A percentile compares a stretch with the other conserved stretches of the same genome.
Conservation (phyloP, 768 basidiomycete genomes). For the Cystofilobasidium macerans region DNA sequence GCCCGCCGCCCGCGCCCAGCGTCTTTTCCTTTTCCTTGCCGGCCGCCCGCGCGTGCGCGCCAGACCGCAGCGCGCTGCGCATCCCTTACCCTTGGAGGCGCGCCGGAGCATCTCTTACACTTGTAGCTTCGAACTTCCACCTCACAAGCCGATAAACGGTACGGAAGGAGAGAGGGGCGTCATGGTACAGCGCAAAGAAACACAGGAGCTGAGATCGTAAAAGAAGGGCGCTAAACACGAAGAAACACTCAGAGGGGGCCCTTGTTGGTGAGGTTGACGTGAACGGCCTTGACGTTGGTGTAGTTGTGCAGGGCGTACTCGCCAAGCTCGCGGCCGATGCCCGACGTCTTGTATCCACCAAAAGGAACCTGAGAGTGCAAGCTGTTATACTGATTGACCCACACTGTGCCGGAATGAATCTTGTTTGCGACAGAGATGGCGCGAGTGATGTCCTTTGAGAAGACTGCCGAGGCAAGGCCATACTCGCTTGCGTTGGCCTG, state of each 20-base stretch:
- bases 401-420: conserved; percentile 62
- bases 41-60: no score
- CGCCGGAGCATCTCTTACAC: no score
- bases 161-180: no score
- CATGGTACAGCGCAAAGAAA: no score
- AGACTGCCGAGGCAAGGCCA: conserved; percentile 79
- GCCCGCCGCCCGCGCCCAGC: no score
- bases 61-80: neutral
- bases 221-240: neutral
- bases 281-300: conserved; percentile 26
- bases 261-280: conserved; percentile 24
- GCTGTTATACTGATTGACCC: conserved; percentile 52
- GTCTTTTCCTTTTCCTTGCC: no score
- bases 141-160: no score
- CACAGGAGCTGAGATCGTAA: neutral
- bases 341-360: conserved; percentile 57
- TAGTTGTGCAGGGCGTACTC: conserved; percentile 30
- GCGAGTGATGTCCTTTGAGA: conserved; percentile 63
- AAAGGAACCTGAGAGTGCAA: conserved; percentile 78
- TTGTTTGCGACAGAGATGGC: conserved; percentile 61
- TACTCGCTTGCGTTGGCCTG: conserved; percentile 80
- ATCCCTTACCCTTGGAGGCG: no score
- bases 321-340: conserved; percentile 45
- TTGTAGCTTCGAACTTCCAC: no score
- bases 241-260: conserved; percentile 1